Evolutionary conservation across 768 basidiomycete species (phyloP).

Genomic region (Leccinellum rugosiceps): DNA sequence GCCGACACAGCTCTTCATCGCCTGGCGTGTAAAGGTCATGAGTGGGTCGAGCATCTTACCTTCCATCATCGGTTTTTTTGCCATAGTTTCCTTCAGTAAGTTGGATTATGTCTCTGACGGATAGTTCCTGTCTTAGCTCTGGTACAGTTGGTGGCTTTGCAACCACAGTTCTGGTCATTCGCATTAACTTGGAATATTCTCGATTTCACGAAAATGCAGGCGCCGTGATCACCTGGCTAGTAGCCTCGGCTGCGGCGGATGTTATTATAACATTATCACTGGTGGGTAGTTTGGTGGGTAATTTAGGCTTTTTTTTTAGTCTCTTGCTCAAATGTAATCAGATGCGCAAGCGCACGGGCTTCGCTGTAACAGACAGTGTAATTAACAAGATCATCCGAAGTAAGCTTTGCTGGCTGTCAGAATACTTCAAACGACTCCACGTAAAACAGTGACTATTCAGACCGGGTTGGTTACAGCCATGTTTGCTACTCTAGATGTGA

Average conservation of each 20-base stretch:
- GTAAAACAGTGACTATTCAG: conserved; percentile 25
- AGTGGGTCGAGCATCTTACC: conserved; percentile 29
- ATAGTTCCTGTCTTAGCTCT: background rate
- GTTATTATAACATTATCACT: conserved; percentile 41
- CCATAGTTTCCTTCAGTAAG: conserved; percentile 9
- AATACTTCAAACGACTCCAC: background rate
- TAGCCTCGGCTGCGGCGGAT: conserved; percentile 39
- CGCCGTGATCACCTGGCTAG: conserved; percentile 41
- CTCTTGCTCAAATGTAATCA: conserved; percentile 6
- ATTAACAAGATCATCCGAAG: conserved; percentile 42
- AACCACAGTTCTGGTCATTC: conserved; percentile 30
- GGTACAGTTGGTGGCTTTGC: conserved; percentile 33
- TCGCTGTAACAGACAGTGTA: conserved; percentile 34
- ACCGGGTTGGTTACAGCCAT: conserved; percentile 24
- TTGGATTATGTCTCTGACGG: background rate
- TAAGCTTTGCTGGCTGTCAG: conserved; percentile 10
- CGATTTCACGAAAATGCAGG: conserved; percentile 34
- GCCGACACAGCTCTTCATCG: conserved; percentile 47
- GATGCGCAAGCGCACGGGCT: conserved; percentile 42
- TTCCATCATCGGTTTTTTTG: conserved; percentile 19
- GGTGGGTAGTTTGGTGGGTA: conserved; percentile 40
- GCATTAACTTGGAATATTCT: conserved; percentile 30
- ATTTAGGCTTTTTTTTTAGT: background rate
- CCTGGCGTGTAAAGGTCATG: conserved; percentile 40
- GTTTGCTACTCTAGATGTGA: conserved; percentile 18